Percentiles rank a stretch among this genome's conserved stretches.
These are phyloP conservation scores for Blastobotrys aristatus DNA, from an alignment of 1,139 yeast species.

Conservation along the genomic window DNA sequence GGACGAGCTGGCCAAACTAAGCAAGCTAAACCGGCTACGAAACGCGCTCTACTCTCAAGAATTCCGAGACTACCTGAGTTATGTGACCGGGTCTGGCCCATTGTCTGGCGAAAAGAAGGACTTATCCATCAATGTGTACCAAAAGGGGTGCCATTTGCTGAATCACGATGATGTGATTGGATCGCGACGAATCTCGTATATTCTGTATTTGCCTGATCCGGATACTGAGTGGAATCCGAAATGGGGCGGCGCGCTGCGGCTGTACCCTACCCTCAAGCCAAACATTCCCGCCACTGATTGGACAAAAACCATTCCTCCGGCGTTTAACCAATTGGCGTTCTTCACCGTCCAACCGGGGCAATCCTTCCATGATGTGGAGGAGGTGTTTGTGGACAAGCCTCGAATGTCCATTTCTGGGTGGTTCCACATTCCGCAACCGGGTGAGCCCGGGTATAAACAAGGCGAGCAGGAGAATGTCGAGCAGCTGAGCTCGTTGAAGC, in stretches of 20 bases:
- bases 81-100: conserved; percentile 83
- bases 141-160: conserved; percentile 86
- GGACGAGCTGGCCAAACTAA: conserved; percentile 67
- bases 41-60: conserved; percentile 82
- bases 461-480: conserved; percentile 78
- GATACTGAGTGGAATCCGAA: conserved; percentile 78
- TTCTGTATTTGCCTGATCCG: conserved; percentile 88
- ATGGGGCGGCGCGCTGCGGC: conserved; percentile 88
- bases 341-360: conserved; percentile 95
- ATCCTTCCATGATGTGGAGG: conserved; percentile 97
- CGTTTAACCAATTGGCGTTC: conserved; percentile 92
- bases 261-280: conserved; percentile 81
- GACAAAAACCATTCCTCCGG: conserved; percentile 70
- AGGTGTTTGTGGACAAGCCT: conserved; percentile 84
- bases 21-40: conserved; percentile 68
- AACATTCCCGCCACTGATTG: conserved; percentile 86
- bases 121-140: conserved; percentile 86
- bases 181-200: conserved; percentile 86
- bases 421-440: conserved; percentile 95
- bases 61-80: conserved; percentile 77
- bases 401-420: conserved; percentile 94
- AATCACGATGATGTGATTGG: conserved; percentile 99
- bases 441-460: conserved; percentile 72
- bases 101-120: conserved; percentile 87
- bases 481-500: conserved; percentile 73